Base-by-base conservation (phyloP, 2,329 filamentous ascomycete genomes). In the Fusarium irregulare region DNA sequence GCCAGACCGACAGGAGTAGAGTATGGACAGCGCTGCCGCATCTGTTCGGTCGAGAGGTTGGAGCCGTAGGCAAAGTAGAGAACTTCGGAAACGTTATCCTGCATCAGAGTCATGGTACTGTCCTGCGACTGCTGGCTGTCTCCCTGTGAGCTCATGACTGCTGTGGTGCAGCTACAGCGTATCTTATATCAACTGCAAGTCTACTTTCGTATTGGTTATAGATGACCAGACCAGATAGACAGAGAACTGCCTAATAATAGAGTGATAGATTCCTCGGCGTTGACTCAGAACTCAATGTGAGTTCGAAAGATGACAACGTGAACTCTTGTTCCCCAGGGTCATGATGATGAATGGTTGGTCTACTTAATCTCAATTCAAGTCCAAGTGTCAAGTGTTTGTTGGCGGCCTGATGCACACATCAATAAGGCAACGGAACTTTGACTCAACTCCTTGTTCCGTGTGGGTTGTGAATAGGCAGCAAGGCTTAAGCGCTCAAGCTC, bases 31-130 rank as follows among this genome's bases (percentile, higher is more conserved):
- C 90, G 88, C 47, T 76, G 71, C 6, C 72, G 72, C 91, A 93
- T 93, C 78, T 92, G 90, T 28, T 83, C 78, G 1, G 84, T 84
- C 77, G 89, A 91, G 61, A 93, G 84, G 77, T 93, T 93, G 76
- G 86, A 89, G 67, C 91, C 91, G 78, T 91, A 93, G 73, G 87
- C 91, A 76, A 93, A 92, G 82, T 92, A 92, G 68, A 88, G 78
- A 53, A 80, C 72, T 66, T 81, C 80, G 50, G 75, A 75, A 14
- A 76, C 72, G 56, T 77, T 73, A 40, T 80, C 78, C 32, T 78
- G 77, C 59, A 81, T 76, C 20, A 79, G 42, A 25, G 79, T 81
- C 71, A 78, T 75, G 63, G 69, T 67, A 69, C 77, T 79, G 70
- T 77, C 78, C 66, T 80, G 79, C 23, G 79, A 80, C 58, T 66